Evolutionary conservation across 2,329 filamentous ascomycete species (phyloP), one percentile per base, ranked within the genome.

Genomic region (Hypoxylon sp.): DNA sequence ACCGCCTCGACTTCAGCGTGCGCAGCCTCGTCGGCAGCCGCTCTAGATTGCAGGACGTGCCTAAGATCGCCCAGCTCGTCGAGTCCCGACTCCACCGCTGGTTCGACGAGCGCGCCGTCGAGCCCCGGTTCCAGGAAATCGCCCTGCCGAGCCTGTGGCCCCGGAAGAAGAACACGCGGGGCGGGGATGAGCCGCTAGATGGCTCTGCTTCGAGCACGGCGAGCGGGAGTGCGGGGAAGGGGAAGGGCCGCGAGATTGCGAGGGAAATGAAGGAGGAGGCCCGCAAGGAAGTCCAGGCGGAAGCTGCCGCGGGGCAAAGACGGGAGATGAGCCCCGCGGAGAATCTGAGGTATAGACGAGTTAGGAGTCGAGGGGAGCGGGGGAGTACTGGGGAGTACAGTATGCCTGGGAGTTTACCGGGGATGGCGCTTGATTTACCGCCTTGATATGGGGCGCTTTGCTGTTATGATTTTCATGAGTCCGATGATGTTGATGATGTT

Each of bases 51-150:
- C 92, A 96, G 76, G 93, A 97, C 77, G 92, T 97, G 1, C 93
- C 93, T 28, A 97, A 97, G 78, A 95, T 97, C 74, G 93, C 93
- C 0, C 92, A 95, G 77, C 83, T 97, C 1, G 89, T 97, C 43
- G 93, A 97, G 80, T 87, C 90, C 3, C 86, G 92, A 17, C 84
- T 97, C 14, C 93, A 96, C 79, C 88, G 89, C 60, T 97, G 93
- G 93, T 95, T 97, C 78, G 93, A 96, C 78, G 93, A 96, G 76
- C 88, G 93, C 50, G 92, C 90, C 68, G 93, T 97, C 5, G 93
- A 96, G 80, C 93, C 93, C 1, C 87, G 92, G 25, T 96, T 96
- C 79, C 93, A 96, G 77, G 92, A 96, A 76, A 95, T 96, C 70
- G 91, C 92, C 0, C 83, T 97, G 7, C 93, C 93, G 0, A 93